phyloP scores from a whole-genome alignment of 1,139 yeast species.

The Debaryomyces nepalensis region DNA sequence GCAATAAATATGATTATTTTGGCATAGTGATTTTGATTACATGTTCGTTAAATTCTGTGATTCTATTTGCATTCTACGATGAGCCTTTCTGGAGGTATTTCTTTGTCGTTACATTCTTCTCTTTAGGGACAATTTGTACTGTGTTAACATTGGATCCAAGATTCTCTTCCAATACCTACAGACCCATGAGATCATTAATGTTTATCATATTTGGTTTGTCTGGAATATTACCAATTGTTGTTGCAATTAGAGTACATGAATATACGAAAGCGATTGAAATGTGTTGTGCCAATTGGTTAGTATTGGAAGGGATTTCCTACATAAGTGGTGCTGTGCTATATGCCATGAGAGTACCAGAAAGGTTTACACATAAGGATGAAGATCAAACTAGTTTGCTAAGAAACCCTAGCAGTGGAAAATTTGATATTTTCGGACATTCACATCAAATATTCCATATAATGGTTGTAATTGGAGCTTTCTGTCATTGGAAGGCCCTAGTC shows the following conservation, averaged over 20 bases:
- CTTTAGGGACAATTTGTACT: slow-evolving; percentile 66
- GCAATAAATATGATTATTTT: slow-evolving; percentile 83
- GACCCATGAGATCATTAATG: slow-evolving; percentile 77
- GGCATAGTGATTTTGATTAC: slow-evolving; percentile 83
- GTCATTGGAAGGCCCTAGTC: slow-evolving; percentile 72
- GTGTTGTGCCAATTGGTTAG: slow-evolving; percentile 63
- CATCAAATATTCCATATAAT: slow-evolving; percentile 87
- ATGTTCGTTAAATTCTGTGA: slow-evolving; percentile 72
- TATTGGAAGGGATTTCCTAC: slow-evolving; percentile 72
- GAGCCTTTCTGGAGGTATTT: slow-evolving; percentile 39
- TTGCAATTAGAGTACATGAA: slow-evolving; percentile 48
- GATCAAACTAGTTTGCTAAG: slow-evolving; percentile 22
- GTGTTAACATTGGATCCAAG: slow-evolving; percentile 64
- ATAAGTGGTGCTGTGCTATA: slow-evolving; percentile 80
- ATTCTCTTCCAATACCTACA: slow-evolving; percentile 71
- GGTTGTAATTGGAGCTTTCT: slow-evolving; percentile 80
- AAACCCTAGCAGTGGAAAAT: slow-evolving; percentile 37
- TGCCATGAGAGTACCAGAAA: slow-evolving; percentile 80
- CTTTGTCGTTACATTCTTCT: slow-evolving; percentile 54
- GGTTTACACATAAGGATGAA: slow-evolving; percentile 60
- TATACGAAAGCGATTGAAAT: slow-evolving; percentile 49
- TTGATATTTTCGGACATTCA: slow-evolving; percentile 79
- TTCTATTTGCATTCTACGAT: slow-evolving; percentile 70
- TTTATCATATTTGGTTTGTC: slow-evolving; percentile 83
- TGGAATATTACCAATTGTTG: slow-evolving; percentile 70